phyloP scores from a whole-genome alignment of 441 rosid species.

The Bruguiera hainesii region DNA sequence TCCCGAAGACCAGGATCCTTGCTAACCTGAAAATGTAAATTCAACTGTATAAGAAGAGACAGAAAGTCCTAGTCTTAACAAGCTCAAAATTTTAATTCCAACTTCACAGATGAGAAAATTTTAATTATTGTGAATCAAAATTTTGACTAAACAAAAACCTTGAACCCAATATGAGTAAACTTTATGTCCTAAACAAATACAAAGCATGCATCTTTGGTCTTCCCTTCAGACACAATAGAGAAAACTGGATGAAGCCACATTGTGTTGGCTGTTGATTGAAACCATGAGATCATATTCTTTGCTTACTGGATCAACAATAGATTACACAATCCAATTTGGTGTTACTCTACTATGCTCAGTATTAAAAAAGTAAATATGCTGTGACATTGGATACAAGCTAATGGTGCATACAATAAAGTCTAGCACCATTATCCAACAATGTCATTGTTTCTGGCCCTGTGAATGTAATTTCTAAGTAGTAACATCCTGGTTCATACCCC shows the following conservation, averaged over 20 bases:
- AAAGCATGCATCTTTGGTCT: neutral
- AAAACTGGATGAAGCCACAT: neutral
- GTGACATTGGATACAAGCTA: neutral
- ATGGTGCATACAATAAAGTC: no score
- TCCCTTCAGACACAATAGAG: neutral
- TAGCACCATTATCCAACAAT: neutral
- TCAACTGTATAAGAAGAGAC: neutral
- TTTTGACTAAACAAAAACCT: neutral
- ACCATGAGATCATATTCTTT: neutral
- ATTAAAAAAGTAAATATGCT: neutral
- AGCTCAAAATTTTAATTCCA: no score
- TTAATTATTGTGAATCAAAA: neutral
- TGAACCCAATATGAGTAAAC: neutral
- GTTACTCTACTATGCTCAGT: neutral
- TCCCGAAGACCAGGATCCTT: slow-evolving; percentile 63
- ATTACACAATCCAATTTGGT: neutral
- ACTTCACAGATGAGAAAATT: neutral
- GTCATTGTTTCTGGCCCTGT: neutral
- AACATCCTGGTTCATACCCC: slow-evolving; percentile 39
- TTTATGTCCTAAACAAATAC: neutral
- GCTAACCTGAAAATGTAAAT: slow-evolving; percentile 46
- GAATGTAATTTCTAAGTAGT: slow-evolving; percentile 7
- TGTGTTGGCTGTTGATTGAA: neutral
- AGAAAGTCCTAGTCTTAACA: no score
- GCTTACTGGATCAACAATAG: neutral